Percentiles rank a stretch among this genome's conserved stretches.
Conservation (phyloP, 2,329 filamentous ascomycete genomes). For the Colletotrichum theobromicola region DNA sequence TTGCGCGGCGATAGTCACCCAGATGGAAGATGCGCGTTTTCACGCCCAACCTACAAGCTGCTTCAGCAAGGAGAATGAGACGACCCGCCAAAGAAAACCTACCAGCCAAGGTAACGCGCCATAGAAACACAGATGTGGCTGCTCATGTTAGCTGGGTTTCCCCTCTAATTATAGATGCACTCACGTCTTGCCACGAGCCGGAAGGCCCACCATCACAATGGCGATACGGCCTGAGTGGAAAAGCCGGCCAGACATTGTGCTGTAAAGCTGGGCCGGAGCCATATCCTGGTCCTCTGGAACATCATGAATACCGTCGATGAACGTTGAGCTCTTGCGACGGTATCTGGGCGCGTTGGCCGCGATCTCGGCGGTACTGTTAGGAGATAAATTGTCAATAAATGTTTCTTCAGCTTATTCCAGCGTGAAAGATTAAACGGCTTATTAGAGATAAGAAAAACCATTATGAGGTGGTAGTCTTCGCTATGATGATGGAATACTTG, state of each 20-base stretch:
- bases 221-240: constrained; percentile 98
- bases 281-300: constrained; percentile 80
- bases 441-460: neutral
- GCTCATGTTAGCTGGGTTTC: neutral
- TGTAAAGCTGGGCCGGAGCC: constrained; percentile 96
- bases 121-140: constrained; percentile 95
- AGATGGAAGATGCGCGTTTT: constrained; percentile 98
- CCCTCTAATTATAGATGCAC: constrained; percentile 32
- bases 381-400: constrained; percentile 29
- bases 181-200: constrained; percentile 93
- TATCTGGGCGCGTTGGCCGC: constrained; percentile 90
- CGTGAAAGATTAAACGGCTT: neutral
- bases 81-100: constrained; percentile 31
- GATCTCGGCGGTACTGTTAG: constrained; percentile 81
- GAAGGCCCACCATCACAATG: constrained; percentile 94
- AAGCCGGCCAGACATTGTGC: constrained; percentile 93
- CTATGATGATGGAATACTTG: neutral
- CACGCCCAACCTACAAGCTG: constrained; percentile 77
- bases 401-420: constrained; percentile 22
- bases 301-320: constrained; percentile 97
- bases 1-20: constrained; percentile 93
- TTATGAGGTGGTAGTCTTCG: neutral
- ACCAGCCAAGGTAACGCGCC: constrained; percentile 92
- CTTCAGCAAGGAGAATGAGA: constrained; percentile 19
- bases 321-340: constrained; percentile 91